Evolutionary conservation across 495 filamentous ascomycete genomes (phyloP).

Genomic region (Cercophora samala): DNA sequence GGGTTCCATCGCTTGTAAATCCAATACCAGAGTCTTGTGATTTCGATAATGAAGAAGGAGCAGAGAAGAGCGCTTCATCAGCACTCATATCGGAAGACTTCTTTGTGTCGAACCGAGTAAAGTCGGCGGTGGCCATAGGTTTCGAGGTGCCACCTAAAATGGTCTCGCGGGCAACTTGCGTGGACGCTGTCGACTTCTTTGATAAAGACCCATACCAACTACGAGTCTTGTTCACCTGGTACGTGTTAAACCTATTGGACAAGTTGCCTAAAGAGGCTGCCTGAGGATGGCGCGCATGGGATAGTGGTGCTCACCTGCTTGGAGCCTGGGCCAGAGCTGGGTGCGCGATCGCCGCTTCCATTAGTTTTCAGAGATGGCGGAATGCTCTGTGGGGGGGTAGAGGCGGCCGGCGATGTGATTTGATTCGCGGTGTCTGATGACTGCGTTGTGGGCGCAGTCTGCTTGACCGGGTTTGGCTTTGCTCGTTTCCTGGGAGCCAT

Average conservation of each 20-base stretch:
- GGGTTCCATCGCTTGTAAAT: background rate
- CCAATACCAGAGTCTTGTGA: background rate
- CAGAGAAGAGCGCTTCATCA: slow-evolving; percentile 26
- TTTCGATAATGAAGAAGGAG: slow-evolving; percentile 23
- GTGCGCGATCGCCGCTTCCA: slow-evolving; percentile 8
- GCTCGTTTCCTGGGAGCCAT: slow-evolving; percentile 64
- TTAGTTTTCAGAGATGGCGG: slow-evolving; percentile 11
- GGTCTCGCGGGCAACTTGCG: slow-evolving; percentile 72
- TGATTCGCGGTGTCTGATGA: slow-evolving; percentile 8
- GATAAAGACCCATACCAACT: slow-evolving; percentile 70
- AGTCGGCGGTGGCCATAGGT: slow-evolving; percentile 39
- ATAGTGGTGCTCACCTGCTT: slow-evolving; percentile 22
- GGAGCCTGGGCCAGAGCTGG: slow-evolving; percentile 8
- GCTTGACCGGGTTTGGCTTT: slow-evolving; percentile 51
- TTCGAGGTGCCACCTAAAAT: slow-evolving; percentile 57
- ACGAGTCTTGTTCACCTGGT: slow-evolving; percentile 51
- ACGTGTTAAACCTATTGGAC: slow-evolving; percentile 22
- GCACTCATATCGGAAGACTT: slow-evolving; percentile 33
- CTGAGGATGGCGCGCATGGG: background rate
- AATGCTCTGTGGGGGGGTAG: slow-evolving; percentile 13
- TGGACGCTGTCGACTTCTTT: slow-evolving; percentile 68
- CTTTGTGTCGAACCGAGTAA: slow-evolving; percentile 47
- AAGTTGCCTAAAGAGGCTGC: background rate
- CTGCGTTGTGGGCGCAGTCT: slow-evolving; percentile 24
- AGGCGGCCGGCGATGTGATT: slow-evolving; percentile 7